Evolutionary conservation across 768 basidiomycete species (phyloP).

Genomic region (Suillus fuscotomentosus): DNA sequence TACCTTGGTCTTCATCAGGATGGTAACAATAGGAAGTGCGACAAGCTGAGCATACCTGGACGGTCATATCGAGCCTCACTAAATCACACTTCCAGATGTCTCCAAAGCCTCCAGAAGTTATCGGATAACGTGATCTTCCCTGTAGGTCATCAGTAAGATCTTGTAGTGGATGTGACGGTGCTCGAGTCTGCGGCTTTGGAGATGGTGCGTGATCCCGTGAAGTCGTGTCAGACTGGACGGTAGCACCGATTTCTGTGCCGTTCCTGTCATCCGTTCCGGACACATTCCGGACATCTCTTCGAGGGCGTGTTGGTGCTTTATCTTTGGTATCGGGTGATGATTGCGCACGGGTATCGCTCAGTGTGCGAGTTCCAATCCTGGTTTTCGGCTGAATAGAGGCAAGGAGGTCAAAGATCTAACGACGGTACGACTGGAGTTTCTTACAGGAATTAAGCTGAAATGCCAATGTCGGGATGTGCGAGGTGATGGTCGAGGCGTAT

Average conservation of each 20-base stretch:
- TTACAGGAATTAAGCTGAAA: no score
- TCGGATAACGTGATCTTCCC: neutral
- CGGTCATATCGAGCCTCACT: neutral
- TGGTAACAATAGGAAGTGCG: neutral
- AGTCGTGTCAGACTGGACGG: constrained; percentile 41
- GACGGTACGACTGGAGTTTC: no score
- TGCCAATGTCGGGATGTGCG: no score
- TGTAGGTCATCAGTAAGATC: neutral
- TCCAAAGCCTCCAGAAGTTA: neutral
- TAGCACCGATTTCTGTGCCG: constrained; percentile 43
- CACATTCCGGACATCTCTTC: constrained; percentile 39
- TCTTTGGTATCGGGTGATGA: constrained; percentile 36
- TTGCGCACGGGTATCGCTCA: constrained; percentile 23
- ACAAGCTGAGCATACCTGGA: neutral
- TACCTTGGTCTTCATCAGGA: neutral
- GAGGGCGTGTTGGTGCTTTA: constrained; percentile 51
- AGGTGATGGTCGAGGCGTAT: no score
- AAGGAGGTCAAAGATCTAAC: no score
- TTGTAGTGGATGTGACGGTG: constrained; percentile 26
- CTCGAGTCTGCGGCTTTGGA: constrained; percentile 55
- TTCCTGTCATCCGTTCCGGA: constrained; percentile 49
- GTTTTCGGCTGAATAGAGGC: no score
- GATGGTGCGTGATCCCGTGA: constrained; percentile 50
- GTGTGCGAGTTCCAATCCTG: constrained; percentile 26
- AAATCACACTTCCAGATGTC: neutral